A percentile compares a stretch with the other conserved stretches of the same genome.
phyloP scores from a whole-genome alignment of 305 asterid genomes.

The Solanum hybrid region DNA sequence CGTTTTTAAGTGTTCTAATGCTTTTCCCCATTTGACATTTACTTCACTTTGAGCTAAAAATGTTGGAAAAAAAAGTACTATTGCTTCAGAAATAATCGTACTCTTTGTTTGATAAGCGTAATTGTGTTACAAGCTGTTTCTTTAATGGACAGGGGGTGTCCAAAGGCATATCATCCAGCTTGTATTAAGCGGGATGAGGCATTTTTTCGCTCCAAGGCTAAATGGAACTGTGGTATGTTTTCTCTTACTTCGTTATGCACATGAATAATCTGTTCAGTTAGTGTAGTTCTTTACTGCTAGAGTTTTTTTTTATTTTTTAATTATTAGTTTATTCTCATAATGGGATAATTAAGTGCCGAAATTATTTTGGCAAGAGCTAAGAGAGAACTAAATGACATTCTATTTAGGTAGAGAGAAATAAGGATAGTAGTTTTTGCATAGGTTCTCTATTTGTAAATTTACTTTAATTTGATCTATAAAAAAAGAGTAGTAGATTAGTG shows the following conservation, averaged over 20 bases:
- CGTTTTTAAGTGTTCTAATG: background rate
- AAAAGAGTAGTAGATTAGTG: background rate
- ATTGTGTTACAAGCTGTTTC: slow-evolving; percentile 14
- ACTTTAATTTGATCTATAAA: background rate
- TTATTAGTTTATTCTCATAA: background rate
- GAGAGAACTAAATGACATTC: background rate
- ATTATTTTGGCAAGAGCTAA: background rate
- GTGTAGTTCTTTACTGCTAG: background rate
- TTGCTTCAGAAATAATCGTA: background rate
- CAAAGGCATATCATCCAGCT: slow-evolving; percentile 77
- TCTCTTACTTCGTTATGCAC: background rate
- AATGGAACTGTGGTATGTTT: slow-evolving; percentile 60
- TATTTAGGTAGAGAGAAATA: background rate
- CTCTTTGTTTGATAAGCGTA: background rate
- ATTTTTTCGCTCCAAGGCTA: slow-evolving; percentile 53
- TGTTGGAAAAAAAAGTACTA: background rate
- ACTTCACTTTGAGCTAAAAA: background rate
- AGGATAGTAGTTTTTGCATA: background rate
- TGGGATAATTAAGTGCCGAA: background rate
- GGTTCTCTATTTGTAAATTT: background rate
- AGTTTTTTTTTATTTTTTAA: background rate
- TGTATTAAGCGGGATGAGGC: slow-evolving; percentile 73
- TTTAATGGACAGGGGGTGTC: slow-evolving; percentile 66
- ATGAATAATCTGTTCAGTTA: background rate
- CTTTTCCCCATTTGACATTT: background rate